These are phyloP conservation scores for Rhizopus stolonifer DNA, from an alignment of 371 early-diverging fungal genomes.

Conservation along the genomic window DNA sequence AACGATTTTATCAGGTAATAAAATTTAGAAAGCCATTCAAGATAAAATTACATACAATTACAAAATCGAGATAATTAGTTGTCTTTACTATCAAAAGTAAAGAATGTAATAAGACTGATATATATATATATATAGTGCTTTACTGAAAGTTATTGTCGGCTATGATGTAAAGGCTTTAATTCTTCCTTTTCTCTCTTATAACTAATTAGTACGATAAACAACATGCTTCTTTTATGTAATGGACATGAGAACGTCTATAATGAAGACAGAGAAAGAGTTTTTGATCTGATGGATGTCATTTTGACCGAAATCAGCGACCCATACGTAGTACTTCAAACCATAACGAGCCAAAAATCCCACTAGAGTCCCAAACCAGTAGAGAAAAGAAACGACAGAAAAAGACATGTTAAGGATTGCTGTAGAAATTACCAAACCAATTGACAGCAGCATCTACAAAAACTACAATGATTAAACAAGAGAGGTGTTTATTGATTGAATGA, in stretches of 20 bases:
- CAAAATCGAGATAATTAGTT: too few relatives aligned
- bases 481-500: conserved; percentile 9
- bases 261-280: conserved; percentile 4
- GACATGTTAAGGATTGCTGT: neutral
- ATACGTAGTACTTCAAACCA: conserved; percentile 9
- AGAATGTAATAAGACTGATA: too few relatives aligned
- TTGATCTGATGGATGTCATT: conserved; percentile 4
- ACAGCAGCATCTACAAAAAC: conserved; percentile 3
- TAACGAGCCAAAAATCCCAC: conserved; percentile 6
- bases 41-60: too few relatives aligned
- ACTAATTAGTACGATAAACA: neutral
- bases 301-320: conserved; percentile 5
- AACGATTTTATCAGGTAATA: too few relatives aligned
- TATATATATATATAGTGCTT: too few relatives aligned
- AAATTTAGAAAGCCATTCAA: too few relatives aligned
- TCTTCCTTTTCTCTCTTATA: neutral
- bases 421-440: conserved; percentile 2
- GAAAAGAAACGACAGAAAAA: conserved; percentile 7
- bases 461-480: conserved; percentile 5
- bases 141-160: conserved; percentile 2
- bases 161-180: neutral
- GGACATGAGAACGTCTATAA: neutral
- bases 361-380: conserved; percentile 11
- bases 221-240: neutral
- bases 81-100: too few relatives aligned